These are phyloP conservation scores for Aspergillus nidulans DNA, from an alignment of 495 filamentous ascomycete species.

Conservation along the genomic window DNA sequence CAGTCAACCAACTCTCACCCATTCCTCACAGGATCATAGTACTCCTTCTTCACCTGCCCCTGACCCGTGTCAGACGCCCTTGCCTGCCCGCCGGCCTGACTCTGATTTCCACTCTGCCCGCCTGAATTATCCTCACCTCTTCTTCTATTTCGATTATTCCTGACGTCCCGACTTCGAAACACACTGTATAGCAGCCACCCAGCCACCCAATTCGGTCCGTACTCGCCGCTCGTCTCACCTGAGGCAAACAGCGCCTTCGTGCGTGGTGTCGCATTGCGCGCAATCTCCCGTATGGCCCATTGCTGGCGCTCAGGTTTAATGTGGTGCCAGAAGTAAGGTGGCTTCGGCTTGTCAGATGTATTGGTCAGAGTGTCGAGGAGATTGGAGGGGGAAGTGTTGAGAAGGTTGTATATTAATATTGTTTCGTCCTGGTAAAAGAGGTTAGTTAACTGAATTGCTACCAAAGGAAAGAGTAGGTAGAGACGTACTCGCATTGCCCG, in stretches of 20 bases:
- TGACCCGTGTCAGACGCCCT: conserved; percentile 12
- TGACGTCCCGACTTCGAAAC: conserved; percentile 53
- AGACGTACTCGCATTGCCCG: conserved; percentile 40
- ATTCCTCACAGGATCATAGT: conserved; percentile 47
- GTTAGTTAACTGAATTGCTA: background rate
- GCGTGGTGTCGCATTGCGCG: conserved; percentile 28
- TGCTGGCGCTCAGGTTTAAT: conserved; percentile 40
- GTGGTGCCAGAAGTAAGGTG: conserved; percentile 46
- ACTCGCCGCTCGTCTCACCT: conserved; percentile 36
- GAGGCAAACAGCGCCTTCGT: conserved; percentile 38
- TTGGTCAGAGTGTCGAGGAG: conserved; percentile 34
- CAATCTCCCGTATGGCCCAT: conserved; percentile 39
- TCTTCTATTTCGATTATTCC: conserved; percentile 48
- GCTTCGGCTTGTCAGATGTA: conserved; percentile 4
- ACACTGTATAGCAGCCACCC: conserved; percentile 57
- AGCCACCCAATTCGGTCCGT: conserved; percentile 54
- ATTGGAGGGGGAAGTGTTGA: conserved; percentile 36
- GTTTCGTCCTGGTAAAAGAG: conserved; percentile 38
- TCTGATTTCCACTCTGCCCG: background rate
- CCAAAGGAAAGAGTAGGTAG: background rate
- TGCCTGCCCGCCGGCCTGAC: background rate
- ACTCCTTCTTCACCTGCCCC: conserved; percentile 29
- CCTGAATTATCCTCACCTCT: conserved; percentile 45
- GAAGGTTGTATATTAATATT: conserved; percentile 39
- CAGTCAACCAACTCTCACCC: conserved; percentile 8